Conservation (phyloP, 345 rosid species). For the Hibiscus mutabilis region DNA sequence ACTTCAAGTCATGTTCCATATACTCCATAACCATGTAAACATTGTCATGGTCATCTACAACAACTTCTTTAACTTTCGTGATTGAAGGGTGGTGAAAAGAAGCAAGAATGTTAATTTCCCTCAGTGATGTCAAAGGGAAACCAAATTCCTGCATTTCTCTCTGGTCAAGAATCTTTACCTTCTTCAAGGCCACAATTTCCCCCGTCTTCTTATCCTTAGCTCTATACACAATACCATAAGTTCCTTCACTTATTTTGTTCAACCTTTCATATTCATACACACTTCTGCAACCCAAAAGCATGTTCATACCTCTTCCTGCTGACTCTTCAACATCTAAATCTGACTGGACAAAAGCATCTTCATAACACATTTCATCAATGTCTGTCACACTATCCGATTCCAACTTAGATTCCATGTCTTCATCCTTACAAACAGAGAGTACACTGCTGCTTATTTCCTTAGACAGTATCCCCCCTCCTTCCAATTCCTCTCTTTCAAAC, state of each 20-base stretch:
- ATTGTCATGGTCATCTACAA: slow-evolving; percentile 50
- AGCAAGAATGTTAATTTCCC: slow-evolving; percentile 81
- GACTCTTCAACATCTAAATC: slow-evolving; percentile 29
- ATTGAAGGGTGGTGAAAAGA: slow-evolving; percentile 68
- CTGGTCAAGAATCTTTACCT: slow-evolving; percentile 66
- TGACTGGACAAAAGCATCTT: slow-evolving; percentile 16
- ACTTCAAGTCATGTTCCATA: slow-evolving; percentile 79
- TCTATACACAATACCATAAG: slow-evolving; percentile 76
- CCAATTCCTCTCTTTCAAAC: slow-evolving; percentile 20
- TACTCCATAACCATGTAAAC: slow-evolving; percentile 93
- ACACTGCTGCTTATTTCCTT: slow-evolving; percentile 20
- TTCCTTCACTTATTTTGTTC: slow-evolving; percentile 79
- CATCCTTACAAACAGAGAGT: slow-evolving; percentile 21
- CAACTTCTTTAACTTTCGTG: slow-evolving; percentile 76
- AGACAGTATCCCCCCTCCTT: slow-evolving; percentile 15
- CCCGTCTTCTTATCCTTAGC: slow-evolving; percentile 65
- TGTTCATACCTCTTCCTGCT: slow-evolving; percentile 31
- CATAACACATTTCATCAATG: slow-evolving; percentile 17
- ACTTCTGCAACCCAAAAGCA: slow-evolving; percentile 60
- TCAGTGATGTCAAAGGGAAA: slow-evolving; percentile 70
- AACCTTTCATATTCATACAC: slow-evolving; percentile 65
- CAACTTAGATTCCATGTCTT: slow-evolving; percentile 22
- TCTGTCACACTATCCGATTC: slow-evolving; percentile 21
- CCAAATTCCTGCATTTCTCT: slow-evolving; percentile 60
- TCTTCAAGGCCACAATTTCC: slow-evolving; percentile 76